A percentile compares a stretch with the other conserved stretches of the same genome.
phyloP scores from a whole-genome alignment of 495 filamentous ascomycete genomes.

The Aspergillus kassunensis region DNA sequence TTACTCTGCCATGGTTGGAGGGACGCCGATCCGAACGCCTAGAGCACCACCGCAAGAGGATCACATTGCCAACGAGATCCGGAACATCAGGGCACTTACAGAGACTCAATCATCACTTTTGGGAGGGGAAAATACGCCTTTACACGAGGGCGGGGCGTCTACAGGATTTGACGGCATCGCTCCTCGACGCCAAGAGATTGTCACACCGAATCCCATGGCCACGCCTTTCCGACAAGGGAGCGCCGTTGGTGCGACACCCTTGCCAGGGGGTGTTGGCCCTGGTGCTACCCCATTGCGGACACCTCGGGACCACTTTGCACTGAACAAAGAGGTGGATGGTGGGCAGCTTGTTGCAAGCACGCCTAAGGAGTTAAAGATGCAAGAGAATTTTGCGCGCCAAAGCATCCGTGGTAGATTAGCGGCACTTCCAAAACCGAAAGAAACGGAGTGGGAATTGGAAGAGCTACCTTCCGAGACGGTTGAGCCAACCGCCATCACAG shows the following conservation, averaged over 20 bases:
- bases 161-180: slow-evolving; percentile 87
- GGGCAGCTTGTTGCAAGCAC: slow-evolving; percentile 68
- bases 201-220: slow-evolving; percentile 92
- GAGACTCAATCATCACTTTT: slow-evolving; percentile 94
- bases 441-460: slow-evolving; percentile 87
- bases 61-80: slow-evolving; percentile 92
- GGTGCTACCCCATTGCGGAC: slow-evolving; percentile 89
- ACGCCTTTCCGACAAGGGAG: slow-evolving; percentile 75
- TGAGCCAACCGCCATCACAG: slow-evolving; percentile 51
- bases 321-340: slow-evolving; percentile 64
- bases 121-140: slow-evolving; percentile 88
- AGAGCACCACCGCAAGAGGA: slow-evolving; percentile 89
- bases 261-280: slow-evolving; percentile 49
- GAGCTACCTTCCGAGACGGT: slow-evolving; percentile 75
- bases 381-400: slow-evolving; percentile 66
- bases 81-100: slow-evolving; percentile 86
- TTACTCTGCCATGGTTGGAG: slow-evolving; percentile 74
- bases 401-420: slow-evolving; percentile 66
- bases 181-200: slow-evolving; percentile 72
- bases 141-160: slow-evolving; percentile 74
- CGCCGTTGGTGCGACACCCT: slow-evolving; percentile 70
- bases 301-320: slow-evolving; percentile 80
- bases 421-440: slow-evolving; percentile 86
- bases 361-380: slow-evolving; percentile 69
- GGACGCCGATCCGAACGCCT: slow-evolving; percentile 87